phyloP scores from a whole-genome alignment of 2,329 filamentous ascomycete species.

The Venturia pyrina region DNA sequence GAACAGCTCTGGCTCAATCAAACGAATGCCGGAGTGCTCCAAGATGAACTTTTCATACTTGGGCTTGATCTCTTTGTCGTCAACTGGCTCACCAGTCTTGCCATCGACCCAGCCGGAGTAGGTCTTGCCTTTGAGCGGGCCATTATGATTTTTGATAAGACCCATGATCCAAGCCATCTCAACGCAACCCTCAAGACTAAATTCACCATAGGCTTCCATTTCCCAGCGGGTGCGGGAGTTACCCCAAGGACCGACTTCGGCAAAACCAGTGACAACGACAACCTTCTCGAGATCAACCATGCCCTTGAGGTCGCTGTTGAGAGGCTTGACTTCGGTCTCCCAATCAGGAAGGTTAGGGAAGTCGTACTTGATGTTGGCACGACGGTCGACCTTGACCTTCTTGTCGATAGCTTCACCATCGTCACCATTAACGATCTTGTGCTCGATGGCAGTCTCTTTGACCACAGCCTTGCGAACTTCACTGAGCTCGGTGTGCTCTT shows the following conservation, averaged over 20 bases:
- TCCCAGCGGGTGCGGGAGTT: slow-evolving; percentile 98
- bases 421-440: slow-evolving; percentile 94
- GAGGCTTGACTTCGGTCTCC: slow-evolving; percentile 80
- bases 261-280: slow-evolving; percentile 92
- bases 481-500: slow-evolving; percentile 89
- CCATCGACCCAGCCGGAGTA: slow-evolving; percentile 96
- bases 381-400: slow-evolving; percentile 84
- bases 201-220: slow-evolving; percentile 95
- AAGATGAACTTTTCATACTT: slow-evolving; percentile 97
- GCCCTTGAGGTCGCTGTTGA: slow-evolving; percentile 80
- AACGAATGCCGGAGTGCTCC: slow-evolving; percentile 91
- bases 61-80: slow-evolving; percentile 93
- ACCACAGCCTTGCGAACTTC: slow-evolving; percentile 88
- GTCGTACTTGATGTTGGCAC: slow-evolving; percentile 96
- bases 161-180: slow-evolving; percentile 99
- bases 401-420: slow-evolving; percentile 87
- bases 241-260: slow-evolving; percentile 95
- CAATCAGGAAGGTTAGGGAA: slow-evolving; percentile 88
- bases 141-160: slow-evolving; percentile 97
- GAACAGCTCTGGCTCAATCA: slow-evolving; percentile 96
- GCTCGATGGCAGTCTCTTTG: slow-evolving; percentile 92
- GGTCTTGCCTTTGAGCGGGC: slow-evolving; percentile 85
- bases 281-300: slow-evolving; percentile 99
- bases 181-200: slow-evolving; percentile 93
- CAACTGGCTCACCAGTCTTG: slow-evolving; percentile 89